Evolutionary conservation across 2,329 filamentous ascomycete species (phyloP).

Genomic region (Fusarium ramigenum): DNA sequence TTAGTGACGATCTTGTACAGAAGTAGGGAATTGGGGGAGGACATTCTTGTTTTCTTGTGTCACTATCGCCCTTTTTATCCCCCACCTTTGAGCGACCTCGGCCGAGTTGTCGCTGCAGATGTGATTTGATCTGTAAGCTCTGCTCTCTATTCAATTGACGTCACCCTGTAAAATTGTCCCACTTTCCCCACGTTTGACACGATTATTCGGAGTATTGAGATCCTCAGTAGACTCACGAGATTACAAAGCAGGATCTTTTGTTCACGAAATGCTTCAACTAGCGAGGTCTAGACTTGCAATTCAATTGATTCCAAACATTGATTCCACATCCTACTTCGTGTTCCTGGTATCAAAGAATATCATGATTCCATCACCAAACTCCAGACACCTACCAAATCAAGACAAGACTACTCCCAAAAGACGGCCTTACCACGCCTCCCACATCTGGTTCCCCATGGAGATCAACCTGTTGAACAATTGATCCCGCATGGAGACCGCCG

Average conservation of each 20-base stretch:
- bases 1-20: background rate
- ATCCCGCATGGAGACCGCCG: slow-evolving; percentile 76
- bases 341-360: slow-evolving; percentile 8
- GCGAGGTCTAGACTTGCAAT: background rate
- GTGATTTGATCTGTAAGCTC: slow-evolving; percentile 1
- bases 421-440: slow-evolving; percentile 73
- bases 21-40: background rate
- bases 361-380: slow-evolving; percentile 10
- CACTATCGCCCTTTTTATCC: background rate
- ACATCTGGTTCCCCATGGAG: slow-evolving; percentile 82
- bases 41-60: slow-evolving; percentile 4
- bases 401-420: background rate
- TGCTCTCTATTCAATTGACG: slow-evolving; percentile 4
- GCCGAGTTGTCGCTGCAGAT: background rate
- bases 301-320: background rate
- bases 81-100: slow-evolving; percentile 1
- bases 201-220: background rate
- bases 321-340: slow-evolving; percentile 16
- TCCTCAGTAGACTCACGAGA: background rate
- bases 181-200: slow-evolving; percentile 10
- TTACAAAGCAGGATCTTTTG: slow-evolving; percentile 17
- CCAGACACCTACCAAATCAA: background rate
- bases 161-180: slow-evolving; percentile 1
- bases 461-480: slow-evolving; percentile 84
- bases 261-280: background rate